phyloP scores from a whole-genome alignment of 192 early-diverging fungal genomes.

The Coemansia furcata region DNA sequence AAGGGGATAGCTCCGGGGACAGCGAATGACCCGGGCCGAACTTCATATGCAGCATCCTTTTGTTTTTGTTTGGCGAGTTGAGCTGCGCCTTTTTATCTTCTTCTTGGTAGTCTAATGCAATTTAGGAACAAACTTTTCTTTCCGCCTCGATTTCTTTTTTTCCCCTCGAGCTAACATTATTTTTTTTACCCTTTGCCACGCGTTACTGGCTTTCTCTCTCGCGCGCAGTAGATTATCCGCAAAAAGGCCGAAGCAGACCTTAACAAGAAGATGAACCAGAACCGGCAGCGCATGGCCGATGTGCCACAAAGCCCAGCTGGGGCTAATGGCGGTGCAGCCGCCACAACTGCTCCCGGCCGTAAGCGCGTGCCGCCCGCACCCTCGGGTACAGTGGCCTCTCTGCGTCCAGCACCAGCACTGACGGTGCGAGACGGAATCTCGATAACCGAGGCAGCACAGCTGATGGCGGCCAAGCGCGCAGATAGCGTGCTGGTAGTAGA shows the following conservation, averaged over 20 bases:
- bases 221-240: slow-evolving; percentile 59
- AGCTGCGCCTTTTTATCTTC: neutral
- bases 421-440: slow-evolving; percentile 76
- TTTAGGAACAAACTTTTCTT: neutral
- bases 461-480: slow-evolving; percentile 96
- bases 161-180: neutral
- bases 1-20: neutral
- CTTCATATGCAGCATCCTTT: neutral
- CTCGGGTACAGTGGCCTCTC: slow-evolving; percentile 83
- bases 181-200: slow-evolving; percentile 4
- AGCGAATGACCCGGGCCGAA: neutral
- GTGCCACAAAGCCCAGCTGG: slow-evolving; percentile 11
- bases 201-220: neutral
- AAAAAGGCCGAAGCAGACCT: slow-evolving; percentile 74
- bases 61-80: neutral
- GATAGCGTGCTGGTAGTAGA: slow-evolving; percentile 97
- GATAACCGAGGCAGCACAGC: slow-evolving; percentile 80
- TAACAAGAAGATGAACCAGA: slow-evolving; percentile 60
- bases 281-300: slow-evolving; percentile 28
- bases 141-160: neutral
- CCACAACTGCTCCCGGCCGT: slow-evolving; percentile 14
- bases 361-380: slow-evolving; percentile 28
- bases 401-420: slow-evolving; percentile 82
- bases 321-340: slow-evolving; percentile 8
- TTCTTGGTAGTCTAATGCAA: neutral